Evolutionary conservation across 176 grass and related monocot genomes (phyloP).

Genomic region (Otatea glauca): DNA sequence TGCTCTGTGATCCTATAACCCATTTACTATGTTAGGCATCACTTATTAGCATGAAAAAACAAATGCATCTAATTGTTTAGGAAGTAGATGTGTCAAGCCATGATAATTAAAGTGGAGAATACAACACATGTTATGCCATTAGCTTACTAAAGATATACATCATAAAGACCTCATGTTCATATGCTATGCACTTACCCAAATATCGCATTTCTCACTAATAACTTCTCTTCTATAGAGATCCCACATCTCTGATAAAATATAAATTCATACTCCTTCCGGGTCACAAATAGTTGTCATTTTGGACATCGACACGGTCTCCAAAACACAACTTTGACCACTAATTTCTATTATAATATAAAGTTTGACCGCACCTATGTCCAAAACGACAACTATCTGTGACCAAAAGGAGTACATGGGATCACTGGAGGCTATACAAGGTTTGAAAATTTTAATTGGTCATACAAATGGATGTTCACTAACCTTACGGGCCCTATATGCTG

Average conservation of each 20-base stretch:
- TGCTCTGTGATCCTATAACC: neutral
- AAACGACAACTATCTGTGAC: too few species aligned
- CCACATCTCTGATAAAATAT: slow-evolving; percentile 80
- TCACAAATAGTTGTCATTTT: too few species aligned
- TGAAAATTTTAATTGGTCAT: neutral
- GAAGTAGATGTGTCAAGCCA: neutral
- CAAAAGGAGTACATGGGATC: slow-evolving; percentile 7
- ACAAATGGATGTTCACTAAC: slow-evolving; percentile 40
- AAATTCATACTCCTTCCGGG: too few species aligned
- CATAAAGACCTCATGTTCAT: slow-evolving; percentile 18
- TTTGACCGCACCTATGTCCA: too few species aligned
- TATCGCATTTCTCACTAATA: slow-evolving; percentile 85
- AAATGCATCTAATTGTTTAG: neutral
- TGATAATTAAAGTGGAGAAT: slow-evolving; percentile 12
- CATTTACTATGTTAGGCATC: slow-evolving; percentile 17
- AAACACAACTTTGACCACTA: too few species aligned
- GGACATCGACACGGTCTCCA: too few species aligned
- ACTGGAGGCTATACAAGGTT: slow-evolving; percentile 5
- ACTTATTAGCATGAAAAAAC: slow-evolving; percentile 22
- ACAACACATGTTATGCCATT: slow-evolving; percentile 16
- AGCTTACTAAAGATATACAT: slow-evolving; percentile 20
- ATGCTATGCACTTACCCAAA: slow-evolving; percentile 66
- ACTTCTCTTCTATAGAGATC: slow-evolving; percentile 92
- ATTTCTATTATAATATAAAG: too few species aligned
- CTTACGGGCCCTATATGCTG: slow-evolving; percentile 87